Base-by-base conservation (phyloP, 768 basidiomycete genomes). In the Leccinum olivaceopallidum region DNA sequence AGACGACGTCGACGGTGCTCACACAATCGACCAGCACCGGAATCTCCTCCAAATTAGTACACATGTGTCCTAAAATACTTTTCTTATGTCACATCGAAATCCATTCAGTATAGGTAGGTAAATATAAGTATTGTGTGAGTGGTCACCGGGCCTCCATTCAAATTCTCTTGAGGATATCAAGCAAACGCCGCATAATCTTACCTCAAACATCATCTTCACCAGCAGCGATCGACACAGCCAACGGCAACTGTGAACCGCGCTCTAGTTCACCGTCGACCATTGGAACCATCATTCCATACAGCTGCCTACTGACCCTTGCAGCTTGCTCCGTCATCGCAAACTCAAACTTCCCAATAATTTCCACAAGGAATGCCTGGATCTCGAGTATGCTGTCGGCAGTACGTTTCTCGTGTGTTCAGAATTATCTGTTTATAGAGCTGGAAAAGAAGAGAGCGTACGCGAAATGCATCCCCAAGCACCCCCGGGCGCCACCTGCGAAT, bases 261-360 rank as follows among this genome's bases (percentile, higher is more conserved):
- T 66, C 66, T 4, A 59, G 47, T 57, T 76, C 72, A 32, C 72
- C 76, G 16, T 72, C 67, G 13, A 77, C 58, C 4, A 69, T 73
- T 9, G 75, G 75, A 32, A 68, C 60, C 73, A 77, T 74, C 22
- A 73, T 62, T 22, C 63, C 24, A 30, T 67, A 68, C 30, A 69
- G 62, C 5, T 47, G 20, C 26, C 75, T 67, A 13, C 69, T 58
- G 42, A 80, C 58, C 37, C 58, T 67, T 47, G 71, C 63, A 24
- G 68, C 60, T 37, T 65, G 44, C 0, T 47, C 44, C 12, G 44
- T 47, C 44, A 47, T 47, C 39, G 65, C 61, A 62, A 87, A 83
- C 62, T 86, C 81, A 63, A 87, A 85, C 63, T 81, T 77, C 37
- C 77, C 70, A 44, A 87, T 59, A n/a, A 85, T 72, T 65, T 85